Percentiles rank a stretch among this genome's conserved stretches.
Evolutionary conservation across 306 rosid species (phyloP).

Genomic region (Trifolium dubium): DNA sequence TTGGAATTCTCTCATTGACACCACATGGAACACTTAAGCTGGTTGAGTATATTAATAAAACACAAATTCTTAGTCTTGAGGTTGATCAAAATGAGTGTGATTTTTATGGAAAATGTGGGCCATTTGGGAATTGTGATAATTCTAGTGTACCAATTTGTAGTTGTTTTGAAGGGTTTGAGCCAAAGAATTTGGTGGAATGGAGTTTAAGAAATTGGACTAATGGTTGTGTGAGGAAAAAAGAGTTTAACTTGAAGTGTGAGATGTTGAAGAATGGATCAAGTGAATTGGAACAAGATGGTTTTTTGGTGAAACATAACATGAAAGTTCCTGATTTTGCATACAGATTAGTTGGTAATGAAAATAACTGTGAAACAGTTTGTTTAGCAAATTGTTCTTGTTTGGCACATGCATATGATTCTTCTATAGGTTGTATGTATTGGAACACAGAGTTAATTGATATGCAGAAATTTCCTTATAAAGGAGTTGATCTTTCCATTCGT

Average conservation of each 20-base stretch:
- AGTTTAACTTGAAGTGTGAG: slow-evolving; percentile 12
- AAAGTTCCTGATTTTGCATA: slow-evolving; percentile 41
- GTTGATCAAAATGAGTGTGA: slow-evolving; percentile 36
- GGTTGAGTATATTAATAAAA: slow-evolving; percentile 14
- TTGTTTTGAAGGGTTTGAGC: slow-evolving; percentile 51
- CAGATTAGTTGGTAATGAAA: neutral
- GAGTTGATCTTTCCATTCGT: slow-evolving; percentile 38
- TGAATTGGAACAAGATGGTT: slow-evolving; percentile 24
- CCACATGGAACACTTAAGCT: slow-evolving; percentile 27
- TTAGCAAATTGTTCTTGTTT: slow-evolving; percentile 45
- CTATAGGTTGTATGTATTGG: slow-evolving; percentile 45
- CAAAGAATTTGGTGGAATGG: slow-evolving; percentile 45
- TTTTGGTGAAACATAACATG: slow-evolving; percentile 32
- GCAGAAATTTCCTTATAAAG: slow-evolving; percentile 35
- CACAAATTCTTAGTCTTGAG: neutral
- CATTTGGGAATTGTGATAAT: slow-evolving; percentile 39
- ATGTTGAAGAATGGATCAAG: slow-evolving; percentile 17
- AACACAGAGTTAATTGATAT: slow-evolving; percentile 33
- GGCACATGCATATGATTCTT: slow-evolving; percentile 40
- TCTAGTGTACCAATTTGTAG: slow-evolving; percentile 36
- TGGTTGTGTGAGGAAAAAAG: slow-evolving; percentile 34
- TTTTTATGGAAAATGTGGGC: slow-evolving; percentile 37
- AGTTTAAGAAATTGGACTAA: slow-evolving; percentile 14
- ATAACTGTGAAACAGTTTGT: neutral
- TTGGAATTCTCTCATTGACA: slow-evolving; percentile 10